These are phyloP conservation scores for Lasiosphaeria miniovina DNA, from an alignment of 495 filamentous ascomycete genomes.

Conservation along the genomic window DNA sequence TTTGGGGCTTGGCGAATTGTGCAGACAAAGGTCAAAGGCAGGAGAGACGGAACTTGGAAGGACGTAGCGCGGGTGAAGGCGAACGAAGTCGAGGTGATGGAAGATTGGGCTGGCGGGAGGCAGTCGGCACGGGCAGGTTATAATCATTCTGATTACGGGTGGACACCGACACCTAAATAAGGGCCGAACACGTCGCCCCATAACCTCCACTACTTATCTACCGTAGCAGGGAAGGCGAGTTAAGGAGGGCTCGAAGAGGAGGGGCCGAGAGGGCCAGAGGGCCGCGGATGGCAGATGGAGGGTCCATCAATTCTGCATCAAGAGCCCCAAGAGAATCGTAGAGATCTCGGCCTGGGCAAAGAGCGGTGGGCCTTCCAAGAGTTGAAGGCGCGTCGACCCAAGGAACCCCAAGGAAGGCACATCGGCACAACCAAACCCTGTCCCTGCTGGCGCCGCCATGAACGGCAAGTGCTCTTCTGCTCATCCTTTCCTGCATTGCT, in stretches of 20 bases:
- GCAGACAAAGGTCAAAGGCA: background rate
- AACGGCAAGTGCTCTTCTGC: slow-evolving; percentile 26
- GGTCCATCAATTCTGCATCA: slow-evolving; percentile 10
- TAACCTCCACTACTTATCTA: background rate
- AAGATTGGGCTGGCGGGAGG: no score
- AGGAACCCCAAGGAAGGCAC: slow-evolving; percentile 12
- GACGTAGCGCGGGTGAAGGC: background rate
- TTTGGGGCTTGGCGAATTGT: background rate
- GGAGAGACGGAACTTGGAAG: background rate
- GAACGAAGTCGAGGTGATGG: background rate
- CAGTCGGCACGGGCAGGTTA: background rate
- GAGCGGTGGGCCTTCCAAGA: slow-evolving; percentile 15
- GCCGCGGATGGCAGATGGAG: background rate
- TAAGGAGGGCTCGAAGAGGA: slow-evolving; percentile 2
- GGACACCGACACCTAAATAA: slow-evolving; percentile 8
- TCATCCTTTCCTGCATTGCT: background rate
- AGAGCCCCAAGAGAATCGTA: slow-evolving; percentile 14
- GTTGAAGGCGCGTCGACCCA: background rate
- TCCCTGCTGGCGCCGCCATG: slow-evolving; percentile 11
- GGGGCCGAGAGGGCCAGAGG: no score
- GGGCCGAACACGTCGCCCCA: slow-evolving; percentile 5
- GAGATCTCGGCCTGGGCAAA: slow-evolving; percentile 10
- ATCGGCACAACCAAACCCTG: slow-evolving; percentile 15
- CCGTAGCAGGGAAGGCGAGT: slow-evolving; percentile 12
- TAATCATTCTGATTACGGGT: slow-evolving; percentile 8